Evolutionary conservation across 179 eudicot species (phyloP).

Genomic region (Spergularia azorica): DNA sequence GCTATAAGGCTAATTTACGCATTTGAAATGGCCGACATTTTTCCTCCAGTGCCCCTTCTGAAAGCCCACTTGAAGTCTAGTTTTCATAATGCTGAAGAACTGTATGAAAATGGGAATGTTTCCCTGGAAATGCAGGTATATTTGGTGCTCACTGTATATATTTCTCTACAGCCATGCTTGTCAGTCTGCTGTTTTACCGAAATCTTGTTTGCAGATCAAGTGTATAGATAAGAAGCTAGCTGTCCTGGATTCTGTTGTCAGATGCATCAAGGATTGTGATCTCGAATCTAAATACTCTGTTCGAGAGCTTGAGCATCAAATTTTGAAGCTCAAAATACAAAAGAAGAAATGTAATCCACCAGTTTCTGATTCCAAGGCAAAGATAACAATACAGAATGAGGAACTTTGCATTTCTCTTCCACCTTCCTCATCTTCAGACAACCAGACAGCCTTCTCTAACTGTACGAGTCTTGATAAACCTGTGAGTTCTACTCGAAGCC

Average conservation of each 20-base stretch:
- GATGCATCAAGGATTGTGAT: conserved; percentile 18
- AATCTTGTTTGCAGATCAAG: conserved; percentile 17
- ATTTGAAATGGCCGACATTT: conserved; percentile 14
- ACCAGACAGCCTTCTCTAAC: background rate
- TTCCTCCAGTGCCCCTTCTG: conserved; percentile 25
- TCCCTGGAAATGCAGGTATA: conserved; percentile 21
- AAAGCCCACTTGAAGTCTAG: conserved; percentile 20
- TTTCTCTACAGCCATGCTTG: background rate
- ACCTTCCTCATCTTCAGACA: background rate
- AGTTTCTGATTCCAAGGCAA: background rate
- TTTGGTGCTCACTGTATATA: background rate
- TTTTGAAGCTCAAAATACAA: conserved; percentile 18
- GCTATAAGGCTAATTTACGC: conserved; percentile 28
- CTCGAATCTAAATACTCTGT: conserved; percentile 23
- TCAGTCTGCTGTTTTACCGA: background rate
- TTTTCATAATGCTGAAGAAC: conserved; percentile 16
- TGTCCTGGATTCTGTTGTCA: conserved; percentile 21
- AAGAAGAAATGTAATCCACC: background rate
- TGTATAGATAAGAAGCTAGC: conserved; percentile 17
- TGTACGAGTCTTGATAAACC: background rate
- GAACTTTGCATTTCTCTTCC: background rate
- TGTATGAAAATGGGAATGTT: conserved; percentile 17
- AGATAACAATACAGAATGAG: background rate
- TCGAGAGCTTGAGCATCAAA: conserved; percentile 19
- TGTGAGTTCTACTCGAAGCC: background rate